phyloP scores from a whole-genome alignment of 1,284 basidiomycete species.

The Irpex lacteus region DNA sequence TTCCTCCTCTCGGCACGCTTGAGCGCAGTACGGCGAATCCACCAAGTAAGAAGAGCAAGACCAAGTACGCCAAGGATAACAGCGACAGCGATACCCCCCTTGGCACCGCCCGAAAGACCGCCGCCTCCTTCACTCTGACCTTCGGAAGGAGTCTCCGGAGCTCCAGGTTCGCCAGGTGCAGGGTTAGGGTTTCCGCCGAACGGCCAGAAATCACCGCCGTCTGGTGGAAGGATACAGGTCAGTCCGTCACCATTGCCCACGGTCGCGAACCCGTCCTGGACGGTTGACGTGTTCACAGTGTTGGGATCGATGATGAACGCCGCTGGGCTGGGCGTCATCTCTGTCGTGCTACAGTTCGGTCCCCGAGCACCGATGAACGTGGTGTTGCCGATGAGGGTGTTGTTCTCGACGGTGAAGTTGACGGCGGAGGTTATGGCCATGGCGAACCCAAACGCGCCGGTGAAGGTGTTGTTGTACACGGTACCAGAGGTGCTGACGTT shows the following conservation, averaged over 20 bases:
- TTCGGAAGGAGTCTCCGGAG: slow-evolving; percentile 13
- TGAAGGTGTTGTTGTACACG: slow-evolving; percentile 64
- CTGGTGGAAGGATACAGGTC: slow-evolving; percentile 65
- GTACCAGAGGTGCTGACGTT: slow-evolving; percentile 61
- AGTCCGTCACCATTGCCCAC: slow-evolving; percentile 54
- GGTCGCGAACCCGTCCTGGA: slow-evolving; percentile 51
- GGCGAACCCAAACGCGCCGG: slow-evolving; percentile 71
- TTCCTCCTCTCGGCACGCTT: slow-evolving; percentile 9
- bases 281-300: slow-evolving; percentile 37
- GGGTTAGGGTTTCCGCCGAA: slow-evolving; percentile 52
- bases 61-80: slow-evolving; percentile 46
- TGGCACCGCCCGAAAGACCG: slow-evolving; percentile 33
- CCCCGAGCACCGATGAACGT: slow-evolving; percentile 75
- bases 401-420: slow-evolving; percentile 68
- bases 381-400: slow-evolving; percentile 66
- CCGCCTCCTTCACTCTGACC: slow-evolving; percentile 10
- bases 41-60: slow-evolving; percentile 41
- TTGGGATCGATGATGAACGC: slow-evolving; percentile 58
- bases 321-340: slow-evolving; percentile 49
- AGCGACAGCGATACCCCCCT: slow-evolving; percentile 53
- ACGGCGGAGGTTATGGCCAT: slow-evolving; percentile 63
- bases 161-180: slow-evolving; percentile 12
- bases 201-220: slow-evolving; percentile 72
- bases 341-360: slow-evolving; percentile 60
- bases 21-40: slow-evolving; percentile 47